Conservation (phyloP, 352 stramenopile genomes). For the Globisporangium spinosum region DNA sequence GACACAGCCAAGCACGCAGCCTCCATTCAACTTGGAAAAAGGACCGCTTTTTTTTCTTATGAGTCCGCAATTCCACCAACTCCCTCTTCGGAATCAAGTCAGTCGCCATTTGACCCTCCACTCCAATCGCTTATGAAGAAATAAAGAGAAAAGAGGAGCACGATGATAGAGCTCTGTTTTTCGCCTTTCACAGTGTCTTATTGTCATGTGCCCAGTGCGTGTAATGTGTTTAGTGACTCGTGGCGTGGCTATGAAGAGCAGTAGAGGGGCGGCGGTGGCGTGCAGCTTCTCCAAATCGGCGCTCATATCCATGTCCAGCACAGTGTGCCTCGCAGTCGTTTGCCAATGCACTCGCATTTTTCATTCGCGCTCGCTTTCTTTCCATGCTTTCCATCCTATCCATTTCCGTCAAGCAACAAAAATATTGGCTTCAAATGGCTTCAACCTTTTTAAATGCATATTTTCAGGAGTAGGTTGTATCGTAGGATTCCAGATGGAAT, state of each 20-base stretch:
- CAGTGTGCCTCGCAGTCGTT: constrained; percentile 2
- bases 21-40: neutral
- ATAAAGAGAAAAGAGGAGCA: neutral
- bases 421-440: neutral
- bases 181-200: neutral
- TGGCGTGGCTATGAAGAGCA: neutral
- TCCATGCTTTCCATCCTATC: neutral
- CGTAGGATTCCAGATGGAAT: neutral
- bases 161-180: neutral
- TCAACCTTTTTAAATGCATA: neutral
- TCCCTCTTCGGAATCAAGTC: neutral
- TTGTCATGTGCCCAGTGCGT: neutral
- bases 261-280: neutral
- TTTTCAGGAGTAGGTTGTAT: neutral
- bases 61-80: neutral
- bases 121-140: neutral
- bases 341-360: neutral
- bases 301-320: too few relatives aligned
- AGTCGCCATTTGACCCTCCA: neutral
- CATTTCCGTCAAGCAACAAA: neutral
- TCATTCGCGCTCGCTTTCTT: neutral
- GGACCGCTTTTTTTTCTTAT: neutral
- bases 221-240: neutral
- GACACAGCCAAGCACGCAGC: neutral
- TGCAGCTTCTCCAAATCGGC: too few relatives aligned